Conservation (phyloP, 1,284 basidiomycete genomes). For the Anthracocystis setariae region DNA sequence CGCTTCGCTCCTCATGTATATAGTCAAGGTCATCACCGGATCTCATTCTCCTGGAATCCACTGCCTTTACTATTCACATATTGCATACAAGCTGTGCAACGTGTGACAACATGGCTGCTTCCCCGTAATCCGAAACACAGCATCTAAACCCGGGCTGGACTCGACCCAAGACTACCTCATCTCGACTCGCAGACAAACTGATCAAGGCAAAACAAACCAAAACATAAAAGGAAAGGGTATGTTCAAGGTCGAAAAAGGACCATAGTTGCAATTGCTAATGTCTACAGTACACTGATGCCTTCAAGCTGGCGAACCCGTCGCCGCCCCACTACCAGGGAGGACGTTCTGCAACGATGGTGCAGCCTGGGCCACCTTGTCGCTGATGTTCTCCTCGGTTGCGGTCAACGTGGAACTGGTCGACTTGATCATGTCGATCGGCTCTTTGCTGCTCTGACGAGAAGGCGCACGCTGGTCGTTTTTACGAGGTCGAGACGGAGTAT, state of each 20-base stretch:
- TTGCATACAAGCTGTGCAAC: too few relatives aligned
- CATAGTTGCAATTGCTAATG: not conserved
- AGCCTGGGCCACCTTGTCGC: slow-evolving; percentile 14
- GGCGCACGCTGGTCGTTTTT: slow-evolving; percentile 36
- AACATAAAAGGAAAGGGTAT: too few relatives aligned
- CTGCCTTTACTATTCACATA: too few relatives aligned
- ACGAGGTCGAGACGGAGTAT: slow-evolving; percentile 25
- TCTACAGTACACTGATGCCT: too few relatives aligned
- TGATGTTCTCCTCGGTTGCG: not conserved
- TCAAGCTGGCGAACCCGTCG: slow-evolving; percentile 16
- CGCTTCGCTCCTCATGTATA: too few relatives aligned
- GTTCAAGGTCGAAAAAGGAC: slow-evolving; percentile 9
- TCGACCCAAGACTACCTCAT: slow-evolving; percentile 6
- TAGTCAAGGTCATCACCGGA: too few relatives aligned
- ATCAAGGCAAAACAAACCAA: too few relatives aligned
- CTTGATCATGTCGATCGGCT: slow-evolving; percentile 18
- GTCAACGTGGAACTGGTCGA: not conserved
- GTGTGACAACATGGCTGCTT: not conserved
- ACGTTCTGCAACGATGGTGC: slow-evolving; percentile 40
- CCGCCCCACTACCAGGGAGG: slow-evolving; percentile 29
- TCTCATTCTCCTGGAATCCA: too few relatives aligned
- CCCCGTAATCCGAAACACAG: not conserved
- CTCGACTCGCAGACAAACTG: too few relatives aligned
- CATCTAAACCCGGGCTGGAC: not conserved
- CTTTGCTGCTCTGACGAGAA: slow-evolving; percentile 42